Conservation (phyloP, 768 basidiomycete species). For the Hygrophorus russula region DNA sequence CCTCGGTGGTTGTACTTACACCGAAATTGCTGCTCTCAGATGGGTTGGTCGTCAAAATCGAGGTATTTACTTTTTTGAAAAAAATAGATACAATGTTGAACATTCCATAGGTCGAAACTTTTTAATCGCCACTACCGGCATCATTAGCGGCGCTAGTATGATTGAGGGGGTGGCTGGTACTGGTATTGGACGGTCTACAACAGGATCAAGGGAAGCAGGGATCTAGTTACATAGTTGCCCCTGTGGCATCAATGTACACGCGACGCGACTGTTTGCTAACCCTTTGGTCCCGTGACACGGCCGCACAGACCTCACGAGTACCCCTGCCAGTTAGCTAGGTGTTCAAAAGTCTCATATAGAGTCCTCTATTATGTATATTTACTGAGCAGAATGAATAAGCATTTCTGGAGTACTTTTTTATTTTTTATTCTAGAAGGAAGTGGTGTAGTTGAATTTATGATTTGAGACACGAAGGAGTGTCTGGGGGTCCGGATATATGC, state of each 20-base stretch:
- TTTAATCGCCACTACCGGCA: constrained; percentile 85
- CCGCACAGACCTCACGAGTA: background rate
- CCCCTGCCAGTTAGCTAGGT: constrained; percentile 1
- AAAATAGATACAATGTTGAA: constrained; percentile 3
- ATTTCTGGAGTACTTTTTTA: no score
- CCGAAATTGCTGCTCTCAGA: constrained; percentile 90
- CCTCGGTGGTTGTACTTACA: constrained; percentile 94
- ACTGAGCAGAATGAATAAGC: no score
- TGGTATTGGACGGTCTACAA: constrained; percentile 21
- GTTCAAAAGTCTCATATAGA: background rate
- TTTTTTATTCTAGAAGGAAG: no score
- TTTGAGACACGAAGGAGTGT: no score
- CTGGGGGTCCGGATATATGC: no score
- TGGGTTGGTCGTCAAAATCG: constrained; percentile 83
- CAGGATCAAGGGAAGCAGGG: constrained; percentile 31
- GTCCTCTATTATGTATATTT: no score
- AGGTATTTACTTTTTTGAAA: constrained; percentile 32
- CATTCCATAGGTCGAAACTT: constrained; percentile 61
- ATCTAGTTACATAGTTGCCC: constrained; percentile 22
- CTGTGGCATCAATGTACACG: no score
- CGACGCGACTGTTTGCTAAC: no score
- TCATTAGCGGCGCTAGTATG: constrained; percentile 68
- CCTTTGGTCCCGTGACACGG: background rate
- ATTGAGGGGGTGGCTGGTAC: constrained; percentile 57
- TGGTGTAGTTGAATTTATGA: no score